Evolutionary conservation across 768 basidiomycete genomes (phyloP), one percentile per base, ranked within the genome.

Genomic region (Rhodotorula sphaerocarpa): DNA sequence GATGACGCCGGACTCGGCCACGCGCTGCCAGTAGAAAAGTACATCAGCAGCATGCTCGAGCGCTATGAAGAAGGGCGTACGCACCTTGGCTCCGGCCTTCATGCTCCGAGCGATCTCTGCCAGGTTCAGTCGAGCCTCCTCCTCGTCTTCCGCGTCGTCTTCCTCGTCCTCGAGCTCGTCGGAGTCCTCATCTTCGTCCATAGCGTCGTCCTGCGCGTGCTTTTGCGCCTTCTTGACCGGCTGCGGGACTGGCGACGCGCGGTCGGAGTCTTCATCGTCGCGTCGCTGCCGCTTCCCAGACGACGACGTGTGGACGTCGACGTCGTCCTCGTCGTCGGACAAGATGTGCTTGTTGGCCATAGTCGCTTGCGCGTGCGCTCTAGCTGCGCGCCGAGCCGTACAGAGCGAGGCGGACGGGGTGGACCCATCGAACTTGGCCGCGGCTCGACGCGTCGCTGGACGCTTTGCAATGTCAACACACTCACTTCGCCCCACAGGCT

Each of bases 1-100:
- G 63, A 96, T 87, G 68, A 96, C 85, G 7, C 92, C 93, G 70
- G 85, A 82, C 54, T 92, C 86, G 9, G 91, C 88, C 50, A 88
- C 79, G 20, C 79, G 81, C 90, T 93, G 67, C 5, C n/a, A n/a
- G n/a, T n/a, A n/a, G n/a, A n/a, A n/a, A n/a, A n/a, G n/a, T n/a
- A n/a, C n/a, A n/a, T n/a, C n/a, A n/a, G n/a, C n/a, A n/a, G n/a
- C n/a, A 9, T 5, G 14, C 31, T 14, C 15, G 36, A 20, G 34
- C n/a, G 43, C 20, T 18, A 10, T 28, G 30, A 47, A 15, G 36
- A 21, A 15, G 25, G 42, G 21, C n/a, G 50, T 34, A 42, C 59
- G 33, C 5, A 47, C 59, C 20, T 5, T 10, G 4, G 50, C 25
- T 25, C 30, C 27, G 27, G 20, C 23, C 23, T 6, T 3, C 55